Conservation (phyloP, 768 basidiomycete genomes). For the Roridomyces roridus region DNA sequence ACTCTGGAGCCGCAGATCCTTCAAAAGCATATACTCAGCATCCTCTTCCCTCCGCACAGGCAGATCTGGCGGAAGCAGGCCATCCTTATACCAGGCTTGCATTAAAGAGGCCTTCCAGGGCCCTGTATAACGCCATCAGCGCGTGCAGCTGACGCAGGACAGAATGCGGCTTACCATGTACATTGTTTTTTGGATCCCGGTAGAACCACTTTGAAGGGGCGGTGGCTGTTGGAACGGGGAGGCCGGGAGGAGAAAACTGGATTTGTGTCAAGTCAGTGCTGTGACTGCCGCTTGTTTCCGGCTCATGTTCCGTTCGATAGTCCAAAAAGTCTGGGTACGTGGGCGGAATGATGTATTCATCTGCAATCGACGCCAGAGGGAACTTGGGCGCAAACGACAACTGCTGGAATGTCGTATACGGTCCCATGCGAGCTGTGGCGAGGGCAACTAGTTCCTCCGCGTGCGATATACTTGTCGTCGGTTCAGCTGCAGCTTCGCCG, state of each 20-base stretch:
- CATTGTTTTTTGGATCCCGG: constrained; percentile 78
- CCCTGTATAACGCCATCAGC: constrained; percentile 48
- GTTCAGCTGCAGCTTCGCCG: constrained; percentile 36
- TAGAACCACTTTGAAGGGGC: constrained; percentile 84
- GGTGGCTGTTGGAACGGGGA: constrained; percentile 71
- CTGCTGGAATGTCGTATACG: constrained; percentile 94
- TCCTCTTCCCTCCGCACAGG: constrained; percentile 84
- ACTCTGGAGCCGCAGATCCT: constrained; percentile 77
- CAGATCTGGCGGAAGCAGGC: constrained; percentile 79
- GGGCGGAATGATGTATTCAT: constrained; percentile 91
- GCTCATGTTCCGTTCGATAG: constrained; percentile 70
- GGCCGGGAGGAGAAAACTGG: constrained; percentile 81
- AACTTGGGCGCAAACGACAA: constrained; percentile 85
- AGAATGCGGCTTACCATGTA: constrained; percentile 65
- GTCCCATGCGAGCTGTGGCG: constrained; percentile 74
- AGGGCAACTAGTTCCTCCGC: constrained; percentile 73
- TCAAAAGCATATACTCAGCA: constrained; percentile 66
- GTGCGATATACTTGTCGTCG: constrained; percentile 45
- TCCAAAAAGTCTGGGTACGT: constrained; percentile 83
- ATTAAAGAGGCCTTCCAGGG: constrained; percentile 89
- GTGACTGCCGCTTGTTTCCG: constrained; percentile 50
- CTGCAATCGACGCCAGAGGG: constrained; percentile 86
- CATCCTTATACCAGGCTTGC: constrained; percentile 91
- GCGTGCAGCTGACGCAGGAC: not conserved
- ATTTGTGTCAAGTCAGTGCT: constrained; percentile 58